Conservation (phyloP, 257 asterid species). For the Linaria vulgaris region DNA sequence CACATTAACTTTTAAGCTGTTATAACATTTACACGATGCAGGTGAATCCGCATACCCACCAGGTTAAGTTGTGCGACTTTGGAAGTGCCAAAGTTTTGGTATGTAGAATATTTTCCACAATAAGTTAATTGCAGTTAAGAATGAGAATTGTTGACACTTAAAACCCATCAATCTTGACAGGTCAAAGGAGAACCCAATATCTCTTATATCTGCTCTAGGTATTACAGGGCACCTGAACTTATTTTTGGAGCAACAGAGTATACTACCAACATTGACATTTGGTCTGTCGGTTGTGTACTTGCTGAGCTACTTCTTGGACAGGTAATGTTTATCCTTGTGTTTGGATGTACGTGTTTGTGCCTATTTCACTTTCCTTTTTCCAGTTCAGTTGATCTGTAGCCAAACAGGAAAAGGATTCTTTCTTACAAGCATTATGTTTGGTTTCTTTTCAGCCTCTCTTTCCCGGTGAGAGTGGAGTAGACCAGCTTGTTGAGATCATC, state of each 20-base stretch:
- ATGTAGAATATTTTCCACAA: constrained; percentile 28
- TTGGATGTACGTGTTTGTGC: background rate
- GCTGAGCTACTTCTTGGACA: constrained; percentile 85
- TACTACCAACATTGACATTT: constrained; percentile 71
- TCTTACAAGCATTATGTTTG: constrained; percentile 19
- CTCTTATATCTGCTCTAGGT: constrained; percentile 87
- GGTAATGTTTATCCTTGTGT: constrained; percentile 30
- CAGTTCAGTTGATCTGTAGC: constrained; percentile 7
- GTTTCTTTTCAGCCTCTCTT: constrained; percentile 71
- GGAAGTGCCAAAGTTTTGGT: constrained; percentile 94
- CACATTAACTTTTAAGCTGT: background rate
- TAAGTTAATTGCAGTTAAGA: constrained; percentile 16
- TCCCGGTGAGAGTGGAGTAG: constrained; percentile 99
- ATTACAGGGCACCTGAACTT: constrained; percentile 82
- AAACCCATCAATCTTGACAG: constrained; percentile 38
- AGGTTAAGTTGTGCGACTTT: constrained; percentile 78
- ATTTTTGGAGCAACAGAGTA: constrained; percentile 89
- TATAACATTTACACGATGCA: constrained; percentile 32
- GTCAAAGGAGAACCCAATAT: constrained; percentile 88
- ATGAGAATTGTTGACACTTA: constrained; percentile 18
- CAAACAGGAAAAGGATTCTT: constrained; percentile 1
- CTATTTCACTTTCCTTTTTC: background rate
- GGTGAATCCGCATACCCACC: constrained; percentile 88
- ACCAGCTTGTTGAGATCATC: constrained; percentile 96
- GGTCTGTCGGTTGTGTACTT: constrained; percentile 90